Evolutionary conservation across 2,329 filamentous ascomycete genomes (phyloP).

Genomic region (Fusarium euwallaceae): DNA sequence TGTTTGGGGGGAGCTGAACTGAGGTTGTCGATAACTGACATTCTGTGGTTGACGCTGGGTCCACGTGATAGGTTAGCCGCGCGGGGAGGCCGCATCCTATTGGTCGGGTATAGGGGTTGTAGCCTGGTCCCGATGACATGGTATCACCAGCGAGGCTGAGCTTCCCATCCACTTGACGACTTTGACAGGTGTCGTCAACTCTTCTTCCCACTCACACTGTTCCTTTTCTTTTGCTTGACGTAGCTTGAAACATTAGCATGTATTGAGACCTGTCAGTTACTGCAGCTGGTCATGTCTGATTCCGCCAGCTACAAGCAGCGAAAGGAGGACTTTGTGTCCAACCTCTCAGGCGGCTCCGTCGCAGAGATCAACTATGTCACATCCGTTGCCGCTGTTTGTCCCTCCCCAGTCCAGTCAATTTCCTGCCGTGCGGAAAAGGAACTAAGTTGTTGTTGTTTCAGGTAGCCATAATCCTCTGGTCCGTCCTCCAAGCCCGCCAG

Average conservation of each 20-base stretch:
- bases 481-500: conserved; percentile 85
- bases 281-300: conserved; percentile 52
- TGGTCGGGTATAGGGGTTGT: conserved; percentile 18
- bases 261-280: conserved; percentile 15
- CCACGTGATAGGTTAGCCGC: conserved; percentile 34
- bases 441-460: conserved; percentile 54
- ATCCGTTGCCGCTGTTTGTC: conserved; percentile 81
- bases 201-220: neutral
- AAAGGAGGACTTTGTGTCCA: conserved; percentile 97
- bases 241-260: conserved; percentile 23
- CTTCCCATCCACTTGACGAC: conserved; percentile 26
- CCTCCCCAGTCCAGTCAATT: neutral
- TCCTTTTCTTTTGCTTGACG: conserved; percentile 8
- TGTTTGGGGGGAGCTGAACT: neutral
- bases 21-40: conserved; percentile 19
- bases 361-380: conserved; percentile 90
- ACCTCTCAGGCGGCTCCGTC: conserved; percentile 85
- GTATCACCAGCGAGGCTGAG: conserved; percentile 44
- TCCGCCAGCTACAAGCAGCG: conserved; percentile 82
- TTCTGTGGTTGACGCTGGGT: conserved; percentile 15
- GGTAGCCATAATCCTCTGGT: conserved; percentile 89
- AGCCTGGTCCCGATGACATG: conserved; percentile 22
- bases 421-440: neutral
- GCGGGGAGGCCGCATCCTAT: conserved; percentile 24
- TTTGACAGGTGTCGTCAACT: conserved; percentile 42